Conservation (phyloP, 2,329 filamentous ascomycete species). For the Apiospora aurea region DNA sequence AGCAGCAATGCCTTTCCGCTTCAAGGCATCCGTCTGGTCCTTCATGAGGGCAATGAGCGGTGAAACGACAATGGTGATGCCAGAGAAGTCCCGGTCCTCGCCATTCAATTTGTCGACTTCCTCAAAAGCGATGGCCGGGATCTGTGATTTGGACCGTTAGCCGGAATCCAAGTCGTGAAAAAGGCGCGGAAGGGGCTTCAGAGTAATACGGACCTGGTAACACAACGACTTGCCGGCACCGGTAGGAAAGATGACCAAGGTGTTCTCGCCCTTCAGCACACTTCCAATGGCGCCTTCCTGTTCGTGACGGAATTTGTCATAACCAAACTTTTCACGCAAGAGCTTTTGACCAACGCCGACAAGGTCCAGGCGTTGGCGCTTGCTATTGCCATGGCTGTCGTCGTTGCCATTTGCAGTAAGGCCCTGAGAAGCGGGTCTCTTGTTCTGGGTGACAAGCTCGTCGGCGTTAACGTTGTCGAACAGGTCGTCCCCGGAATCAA, state of each 20-base stretch:
- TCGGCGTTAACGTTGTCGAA: constrained; percentile 39
- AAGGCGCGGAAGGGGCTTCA: not conserved
- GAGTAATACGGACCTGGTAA: constrained; percentile 48
- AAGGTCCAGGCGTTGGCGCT: constrained; percentile 25
- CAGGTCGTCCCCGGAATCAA: constrained; percentile 44
- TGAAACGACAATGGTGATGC: constrained; percentile 63
- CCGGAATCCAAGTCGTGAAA: not conserved
- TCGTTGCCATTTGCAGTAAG: not conserved
- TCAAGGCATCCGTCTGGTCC: constrained; percentile 64
- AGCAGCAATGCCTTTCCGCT: constrained; percentile 56
- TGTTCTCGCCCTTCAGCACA: constrained; percentile 48
- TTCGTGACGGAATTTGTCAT: constrained; percentile 51
- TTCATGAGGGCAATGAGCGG: constrained; percentile 67
- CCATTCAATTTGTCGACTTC: constrained; percentile 46
- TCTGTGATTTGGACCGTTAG: constrained; percentile 39
- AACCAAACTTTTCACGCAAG: constrained; percentile 48
- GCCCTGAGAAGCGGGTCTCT: constrained; percentile 22
- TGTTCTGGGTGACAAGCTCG: constrained; percentile 30
- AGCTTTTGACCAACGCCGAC: constrained; percentile 37
- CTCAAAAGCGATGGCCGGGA: constrained; percentile 55
- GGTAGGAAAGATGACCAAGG: constrained; percentile 54
- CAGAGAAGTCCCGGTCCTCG: constrained; percentile 44
- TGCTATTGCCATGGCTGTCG: constrained; percentile 22
- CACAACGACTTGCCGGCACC: constrained; percentile 59
- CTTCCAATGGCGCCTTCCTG: constrained; percentile 50